A percentile compares a stretch with the other conserved stretches of the same genome.
Evolutionary conservation across 805 yeast genomes (phyloP).

Genomic region (Candida montana): DNA sequence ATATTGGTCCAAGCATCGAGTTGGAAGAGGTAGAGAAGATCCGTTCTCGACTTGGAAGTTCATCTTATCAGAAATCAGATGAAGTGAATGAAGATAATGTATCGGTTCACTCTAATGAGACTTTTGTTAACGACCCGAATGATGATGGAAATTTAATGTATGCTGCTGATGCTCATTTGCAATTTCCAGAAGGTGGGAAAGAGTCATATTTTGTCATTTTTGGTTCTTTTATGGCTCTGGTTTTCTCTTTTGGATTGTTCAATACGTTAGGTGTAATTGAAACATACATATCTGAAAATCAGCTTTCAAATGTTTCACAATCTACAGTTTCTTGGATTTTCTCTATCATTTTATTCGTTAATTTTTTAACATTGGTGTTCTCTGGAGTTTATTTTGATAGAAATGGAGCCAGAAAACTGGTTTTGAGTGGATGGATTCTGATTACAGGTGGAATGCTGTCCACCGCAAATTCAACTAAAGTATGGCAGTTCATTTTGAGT

Average conservation of each 20-base stretch:
- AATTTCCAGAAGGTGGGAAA: slow-evolving; percentile 56
- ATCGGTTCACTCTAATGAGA: neutral
- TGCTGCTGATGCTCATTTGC: slow-evolving; percentile 22
- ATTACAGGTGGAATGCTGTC: slow-evolving; percentile 46
- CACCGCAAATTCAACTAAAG: slow-evolving; percentile 42
- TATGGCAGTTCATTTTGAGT: slow-evolving; percentile 57
- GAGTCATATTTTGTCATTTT: slow-evolving; percentile 50
- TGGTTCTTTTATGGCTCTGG: slow-evolving; percentile 54
- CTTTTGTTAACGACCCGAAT: slow-evolving; percentile 1
- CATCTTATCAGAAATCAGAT: too few species aligned
- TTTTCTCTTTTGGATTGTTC: slow-evolving; percentile 49
- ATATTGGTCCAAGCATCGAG: neutral
- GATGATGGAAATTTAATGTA: slow-evolving; percentile 14
- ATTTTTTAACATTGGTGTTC: slow-evolving; percentile 43
- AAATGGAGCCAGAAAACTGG: slow-evolving; percentile 41
- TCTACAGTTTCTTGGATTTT: slow-evolving; percentile 61
- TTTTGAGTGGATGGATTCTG: slow-evolving; percentile 36
- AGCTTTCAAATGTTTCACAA: slow-evolving; percentile 38
- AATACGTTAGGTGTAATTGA: slow-evolving; percentile 61
- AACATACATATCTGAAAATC: slow-evolving; percentile 52
- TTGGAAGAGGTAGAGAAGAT: neutral
- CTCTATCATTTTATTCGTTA: slow-evolving; percentile 47
- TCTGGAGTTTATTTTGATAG: slow-evolving; percentile 56
- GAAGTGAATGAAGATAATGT: neutral
- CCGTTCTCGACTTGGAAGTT: neutral